Percentiles rank a stretch among this genome's conserved stretches.
phyloP scores from a whole-genome alignment of 257 asterid species.

The Jacaranda mimosifolia region DNA sequence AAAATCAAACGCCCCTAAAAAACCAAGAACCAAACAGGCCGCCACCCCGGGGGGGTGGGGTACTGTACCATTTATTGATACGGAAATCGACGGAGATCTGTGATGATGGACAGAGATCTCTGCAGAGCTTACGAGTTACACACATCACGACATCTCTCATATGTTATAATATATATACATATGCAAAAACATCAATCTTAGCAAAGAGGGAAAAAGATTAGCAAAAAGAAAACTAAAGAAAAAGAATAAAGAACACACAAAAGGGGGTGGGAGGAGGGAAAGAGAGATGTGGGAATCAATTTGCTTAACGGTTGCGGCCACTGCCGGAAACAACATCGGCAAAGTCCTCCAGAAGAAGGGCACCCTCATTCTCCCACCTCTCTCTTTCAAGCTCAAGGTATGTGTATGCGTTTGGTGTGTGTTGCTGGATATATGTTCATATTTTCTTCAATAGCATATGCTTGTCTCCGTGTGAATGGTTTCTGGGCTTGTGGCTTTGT shows the following conservation, averaged over 20 bases:
- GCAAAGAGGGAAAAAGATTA: slow-evolving; percentile 5
- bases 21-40: slow-evolving; percentile 22
- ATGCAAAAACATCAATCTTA: slow-evolving; percentile 10
- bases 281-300: slow-evolving; percentile 92
- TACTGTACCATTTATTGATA: slow-evolving; percentile 9
- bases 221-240: background rate
- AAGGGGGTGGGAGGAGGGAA: slow-evolving; percentile 42
- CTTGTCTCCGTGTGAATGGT: background rate
- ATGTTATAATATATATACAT: background rate
- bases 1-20: too few species aligned
- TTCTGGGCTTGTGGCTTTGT: slow-evolving; percentile 12
- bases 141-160: slow-evolving; percentile 12
- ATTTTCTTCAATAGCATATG: background rate
- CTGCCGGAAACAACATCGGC: slow-evolving; percentile 99
- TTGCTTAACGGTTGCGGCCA: slow-evolving; percentile 89
- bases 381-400: slow-evolving; percentile 97
- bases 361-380: slow-evolving; percentile 97
- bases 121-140: slow-evolving; percentile 32
- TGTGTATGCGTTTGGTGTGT: slow-evolving; percentile 8
- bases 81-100: slow-evolving; percentile 41
- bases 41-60: too few species aligned
- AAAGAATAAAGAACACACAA: background rate
- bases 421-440: background rate
- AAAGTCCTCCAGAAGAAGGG: slow-evolving; percentile 98
- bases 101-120: slow-evolving; percentile 32